These are phyloP conservation scores for Ophiocordyceps robertsii DNA, from an alignment of 2,329 filamentous ascomycete genomes.

Conservation along the genomic window DNA sequence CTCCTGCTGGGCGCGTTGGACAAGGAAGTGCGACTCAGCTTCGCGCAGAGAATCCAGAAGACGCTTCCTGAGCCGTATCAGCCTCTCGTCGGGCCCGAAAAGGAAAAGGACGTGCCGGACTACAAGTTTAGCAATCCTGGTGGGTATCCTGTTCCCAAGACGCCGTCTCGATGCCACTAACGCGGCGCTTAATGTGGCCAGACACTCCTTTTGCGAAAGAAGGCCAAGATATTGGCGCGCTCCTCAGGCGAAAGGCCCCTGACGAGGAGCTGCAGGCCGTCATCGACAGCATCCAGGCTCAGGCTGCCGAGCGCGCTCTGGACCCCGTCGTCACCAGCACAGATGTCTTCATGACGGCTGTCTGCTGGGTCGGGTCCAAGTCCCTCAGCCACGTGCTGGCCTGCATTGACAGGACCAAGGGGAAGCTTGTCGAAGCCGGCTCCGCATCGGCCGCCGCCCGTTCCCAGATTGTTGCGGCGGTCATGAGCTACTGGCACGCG, in stretches of 20 bases:
- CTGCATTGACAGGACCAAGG: conserved; percentile 89
- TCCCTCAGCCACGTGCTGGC: conserved; percentile 92
- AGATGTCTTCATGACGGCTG: conserved; percentile 85
- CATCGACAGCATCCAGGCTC: conserved; percentile 68
- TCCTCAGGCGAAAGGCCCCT: conserved; percentile 71
- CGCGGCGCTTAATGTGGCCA: conserved; percentile 15
- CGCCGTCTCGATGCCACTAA: neutral
- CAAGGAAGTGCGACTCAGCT: conserved; percentile 93
- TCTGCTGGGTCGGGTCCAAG: conserved; percentile 89
- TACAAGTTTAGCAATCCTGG: conserved; percentile 77
- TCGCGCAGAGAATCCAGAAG: conserved; percentile 89
- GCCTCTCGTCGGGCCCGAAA: conserved; percentile 65
- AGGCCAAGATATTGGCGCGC: conserved; percentile 65
- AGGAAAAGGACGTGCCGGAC: conserved; percentile 90
- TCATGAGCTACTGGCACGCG: conserved; percentile 85
- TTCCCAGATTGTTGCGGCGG: conserved; percentile 77
- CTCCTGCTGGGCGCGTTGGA: conserved; percentile 86
- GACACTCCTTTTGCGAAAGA: conserved; percentile 71
- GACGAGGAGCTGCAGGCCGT: conserved; percentile 78
- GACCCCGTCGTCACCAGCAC: conserved; percentile 79
- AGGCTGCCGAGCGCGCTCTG: conserved; percentile 55
- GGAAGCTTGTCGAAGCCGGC: conserved; percentile 69
- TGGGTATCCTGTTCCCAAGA: conserved; percentile 26
- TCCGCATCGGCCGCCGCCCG: conserved; percentile 62
- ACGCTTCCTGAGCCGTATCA: conserved; percentile 80